phyloP scores from a whole-genome alignment of 2,329 filamentous ascomycete species.

The Ceratocystis colombiana region DNA sequence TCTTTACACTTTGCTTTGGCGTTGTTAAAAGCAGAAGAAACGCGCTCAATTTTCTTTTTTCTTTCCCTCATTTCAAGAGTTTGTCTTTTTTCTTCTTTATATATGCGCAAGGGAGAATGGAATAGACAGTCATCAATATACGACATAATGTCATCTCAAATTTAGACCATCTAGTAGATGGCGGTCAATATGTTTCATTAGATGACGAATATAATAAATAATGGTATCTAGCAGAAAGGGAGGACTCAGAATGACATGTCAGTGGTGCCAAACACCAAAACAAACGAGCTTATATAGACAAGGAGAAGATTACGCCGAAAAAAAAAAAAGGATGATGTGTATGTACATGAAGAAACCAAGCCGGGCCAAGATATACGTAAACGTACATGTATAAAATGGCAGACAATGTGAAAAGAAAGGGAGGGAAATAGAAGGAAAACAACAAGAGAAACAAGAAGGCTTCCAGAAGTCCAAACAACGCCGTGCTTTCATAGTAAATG shows the following conservation, averaged over 20 bases:
- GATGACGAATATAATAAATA: not conserved
- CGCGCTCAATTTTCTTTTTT: not conserved
- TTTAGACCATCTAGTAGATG: not conserved
- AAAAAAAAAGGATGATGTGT: not conserved
- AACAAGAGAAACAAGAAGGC: not conserved
- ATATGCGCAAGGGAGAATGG: not conserved
- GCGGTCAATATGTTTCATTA: not conserved
- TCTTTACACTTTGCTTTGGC: not conserved
- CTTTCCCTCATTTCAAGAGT: not conserved
- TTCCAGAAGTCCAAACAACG: not conserved
- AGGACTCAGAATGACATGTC: not conserved
- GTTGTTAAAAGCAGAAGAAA: slow-evolving; percentile 4
- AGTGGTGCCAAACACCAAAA: not conserved
- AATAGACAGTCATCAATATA: not conserved
- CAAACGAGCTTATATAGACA: not conserved
- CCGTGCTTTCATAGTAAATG: not conserved
- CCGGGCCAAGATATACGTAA: not conserved
- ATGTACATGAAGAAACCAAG: not conserved
- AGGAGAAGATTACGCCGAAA: not conserved
- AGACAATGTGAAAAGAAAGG: not conserved
- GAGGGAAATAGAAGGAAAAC: not conserved
- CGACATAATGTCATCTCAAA: not conserved
- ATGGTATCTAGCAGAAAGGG: slow-evolving; percentile 1
- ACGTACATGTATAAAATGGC: not conserved
- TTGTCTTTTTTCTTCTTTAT: not conserved